Evolutionary conservation across 192 early-diverging fungal genomes (phyloP).

Genomic region (Coemansia furcata): DNA sequence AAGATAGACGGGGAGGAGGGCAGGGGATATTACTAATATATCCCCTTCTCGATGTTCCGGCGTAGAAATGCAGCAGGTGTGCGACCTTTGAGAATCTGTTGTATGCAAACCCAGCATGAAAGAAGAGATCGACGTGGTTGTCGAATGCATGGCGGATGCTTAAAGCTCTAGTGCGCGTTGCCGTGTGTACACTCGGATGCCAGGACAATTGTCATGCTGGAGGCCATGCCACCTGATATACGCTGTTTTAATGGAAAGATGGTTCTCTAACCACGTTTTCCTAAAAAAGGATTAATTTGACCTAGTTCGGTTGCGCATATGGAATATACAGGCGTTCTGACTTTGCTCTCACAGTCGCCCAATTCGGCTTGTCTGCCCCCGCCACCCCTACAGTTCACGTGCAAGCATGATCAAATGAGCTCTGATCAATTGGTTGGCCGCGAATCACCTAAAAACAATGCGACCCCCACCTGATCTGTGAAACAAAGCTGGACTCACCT

Average conservation of each 20-base stretch:
- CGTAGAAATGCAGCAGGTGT: constrained; percentile 1
- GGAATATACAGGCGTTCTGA: not conserved
- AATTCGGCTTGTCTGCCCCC: not conserved
- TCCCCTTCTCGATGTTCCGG: not conserved
- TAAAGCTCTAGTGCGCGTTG: constrained; percentile 5
- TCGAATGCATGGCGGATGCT: constrained; percentile 6
- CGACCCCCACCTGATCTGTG: no score
- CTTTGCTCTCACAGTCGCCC: not conserved
- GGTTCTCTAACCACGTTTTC: not conserved
- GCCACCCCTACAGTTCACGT: not conserved
- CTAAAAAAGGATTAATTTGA: not conserved
- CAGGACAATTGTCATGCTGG: not conserved
- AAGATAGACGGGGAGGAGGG: not conserved
- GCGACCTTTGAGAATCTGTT: not conserved
- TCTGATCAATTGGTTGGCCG: not conserved
- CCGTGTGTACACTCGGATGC: not conserved
- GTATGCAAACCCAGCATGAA: not conserved
- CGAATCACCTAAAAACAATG: not conserved
- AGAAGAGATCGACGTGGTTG: not conserved
- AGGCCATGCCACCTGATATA: not conserved
- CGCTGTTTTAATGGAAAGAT: not conserved
- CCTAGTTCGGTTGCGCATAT: not conserved
- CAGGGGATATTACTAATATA: not conserved
- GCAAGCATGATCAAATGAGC: not conserved
- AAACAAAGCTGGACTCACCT: no score